These are phyloP conservation scores for Phylloporus scabripes DNA, from an alignment of 768 basidiomycete genomes.

Conservation along the genomic window DNA sequence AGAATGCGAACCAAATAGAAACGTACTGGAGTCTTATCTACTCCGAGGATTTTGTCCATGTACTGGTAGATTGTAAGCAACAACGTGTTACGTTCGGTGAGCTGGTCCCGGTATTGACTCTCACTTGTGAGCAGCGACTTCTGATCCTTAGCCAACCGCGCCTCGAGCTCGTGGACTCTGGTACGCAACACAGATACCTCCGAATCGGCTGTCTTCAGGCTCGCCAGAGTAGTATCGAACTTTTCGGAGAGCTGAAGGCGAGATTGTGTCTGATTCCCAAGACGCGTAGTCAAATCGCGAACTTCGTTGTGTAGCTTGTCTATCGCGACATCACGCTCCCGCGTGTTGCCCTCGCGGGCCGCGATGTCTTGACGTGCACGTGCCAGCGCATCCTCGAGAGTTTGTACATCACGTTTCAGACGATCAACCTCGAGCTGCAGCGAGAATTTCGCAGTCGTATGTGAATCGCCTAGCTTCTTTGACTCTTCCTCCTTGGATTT, in stretches of 20 bases:
- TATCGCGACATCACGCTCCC: conserved; percentile 67
- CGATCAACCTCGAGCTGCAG: conserved; percentile 88
- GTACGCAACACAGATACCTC: conserved; percentile 59
- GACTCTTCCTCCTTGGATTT: conserved; percentile 68
- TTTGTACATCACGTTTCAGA: conserved; percentile 75
- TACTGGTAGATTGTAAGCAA: conserved; percentile 92
- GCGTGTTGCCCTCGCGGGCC: conserved; percentile 55
- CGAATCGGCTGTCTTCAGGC: conserved; percentile 58
- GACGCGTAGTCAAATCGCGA: conserved; percentile 70
- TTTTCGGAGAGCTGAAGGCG: conserved; percentile 84
- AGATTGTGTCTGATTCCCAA: conserved; percentile 84
- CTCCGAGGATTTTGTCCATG: conserved; percentile 88
- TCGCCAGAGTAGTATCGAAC: conserved; percentile 65
- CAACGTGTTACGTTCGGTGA: conserved; percentile 89
- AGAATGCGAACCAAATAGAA: not conserved
- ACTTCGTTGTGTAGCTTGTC: conserved; percentile 77
- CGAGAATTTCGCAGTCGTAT: conserved; percentile 77
- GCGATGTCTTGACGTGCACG: conserved; percentile 66
- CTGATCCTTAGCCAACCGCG: conserved; percentile 76
- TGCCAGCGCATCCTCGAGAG: conserved; percentile 72
- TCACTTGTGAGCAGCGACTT: conserved; percentile 65
- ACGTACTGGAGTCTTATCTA: conserved; percentile 79
- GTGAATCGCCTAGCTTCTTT: conserved; percentile 76
- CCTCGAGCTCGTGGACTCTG: conserved; percentile 71
- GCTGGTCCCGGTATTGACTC: conserved; percentile 81